Conservation (phyloP, 2,329 filamentous ascomycete species). For the Dactylellina cionopaga region DNA sequence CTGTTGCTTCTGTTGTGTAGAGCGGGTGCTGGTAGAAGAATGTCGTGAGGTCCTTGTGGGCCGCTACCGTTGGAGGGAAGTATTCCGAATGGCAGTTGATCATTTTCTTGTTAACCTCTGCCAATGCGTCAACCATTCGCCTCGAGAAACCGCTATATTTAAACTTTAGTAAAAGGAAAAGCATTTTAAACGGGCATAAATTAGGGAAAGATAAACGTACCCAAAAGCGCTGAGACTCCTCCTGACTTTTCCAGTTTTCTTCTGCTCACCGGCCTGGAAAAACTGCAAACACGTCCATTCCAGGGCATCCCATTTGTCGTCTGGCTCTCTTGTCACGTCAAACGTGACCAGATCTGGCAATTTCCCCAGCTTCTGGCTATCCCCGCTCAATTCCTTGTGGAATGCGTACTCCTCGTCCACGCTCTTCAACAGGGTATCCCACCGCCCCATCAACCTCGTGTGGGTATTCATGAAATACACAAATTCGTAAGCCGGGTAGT, state of each 20-base stretch:
- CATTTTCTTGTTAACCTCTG: conserved; percentile 34
- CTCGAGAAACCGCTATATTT: conserved; percentile 35
- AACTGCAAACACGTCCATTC: conserved; percentile 37
- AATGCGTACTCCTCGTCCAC: conserved; percentile 48
- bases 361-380: conserved; percentile 2
- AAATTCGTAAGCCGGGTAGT: conserved; percentile 40
- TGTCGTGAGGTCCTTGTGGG: conserved; percentile 41
- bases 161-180: too few relatives aligned
- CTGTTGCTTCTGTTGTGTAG: conserved; percentile 9
- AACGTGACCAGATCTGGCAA: conserved; percentile 42
- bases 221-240: conserved; percentile 36
- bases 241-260: conserved; percentile 9
- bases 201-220: conserved; percentile 11
- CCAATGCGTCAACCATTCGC: conserved; percentile 38
- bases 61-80: conserved; percentile 43
- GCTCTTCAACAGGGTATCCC: conserved; percentile 40
- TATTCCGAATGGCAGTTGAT: conserved; percentile 49
- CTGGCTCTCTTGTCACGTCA: conserved; percentile 38
- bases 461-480: conserved; percentile 29
- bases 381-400: conserved; percentile 27
- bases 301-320: conserved; percentile 31
- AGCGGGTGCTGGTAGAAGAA: conserved; percentile 51
- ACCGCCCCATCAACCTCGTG: conserved; percentile 34
- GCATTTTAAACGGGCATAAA: neutral
- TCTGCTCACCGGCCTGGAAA: conserved; percentile 12